Evolutionary conservation across 2,329 filamentous ascomycete species (phyloP).

Genomic region (Botrytis medusae): DNA sequence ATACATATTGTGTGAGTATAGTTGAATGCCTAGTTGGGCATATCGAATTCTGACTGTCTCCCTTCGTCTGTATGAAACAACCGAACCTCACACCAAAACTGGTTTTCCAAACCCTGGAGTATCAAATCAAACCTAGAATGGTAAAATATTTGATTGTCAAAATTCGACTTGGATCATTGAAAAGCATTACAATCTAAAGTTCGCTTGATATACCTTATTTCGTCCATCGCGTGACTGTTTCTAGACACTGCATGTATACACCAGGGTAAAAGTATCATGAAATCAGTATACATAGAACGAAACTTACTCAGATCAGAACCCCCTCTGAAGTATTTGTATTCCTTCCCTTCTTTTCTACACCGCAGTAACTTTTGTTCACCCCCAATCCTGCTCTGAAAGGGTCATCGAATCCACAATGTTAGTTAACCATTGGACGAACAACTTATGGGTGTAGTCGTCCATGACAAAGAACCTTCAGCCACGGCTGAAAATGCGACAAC

Average conservation of each 20-base stretch:
- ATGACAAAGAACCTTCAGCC: conserved; percentile 12
- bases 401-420: not conserved
- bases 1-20: not conserved
- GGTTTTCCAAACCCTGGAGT: not conserved
- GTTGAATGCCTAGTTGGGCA: not conserved
- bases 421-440: not conserved
- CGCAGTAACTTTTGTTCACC: not conserved
- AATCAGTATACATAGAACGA: not conserved
- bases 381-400: not conserved
- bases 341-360: not conserved
- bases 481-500: conserved; percentile 19
- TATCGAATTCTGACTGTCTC: not conserved
- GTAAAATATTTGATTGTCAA: not conserved
- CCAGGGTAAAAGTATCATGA: not conserved
- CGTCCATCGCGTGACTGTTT: not conserved
- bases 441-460: not conserved
- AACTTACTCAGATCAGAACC: not conserved
- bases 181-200: not conserved
- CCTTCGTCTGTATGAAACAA: not conserved
- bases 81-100: not conserved
- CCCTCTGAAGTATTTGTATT: not conserved
- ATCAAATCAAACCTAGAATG: not conserved
- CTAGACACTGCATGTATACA: not conserved
- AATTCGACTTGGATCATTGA: not conserved
- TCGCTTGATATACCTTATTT: not conserved